phyloP scores from a whole-genome alignment of 2,329 filamentous ascomycete species.

The Cladophialophora immunda region DNA sequence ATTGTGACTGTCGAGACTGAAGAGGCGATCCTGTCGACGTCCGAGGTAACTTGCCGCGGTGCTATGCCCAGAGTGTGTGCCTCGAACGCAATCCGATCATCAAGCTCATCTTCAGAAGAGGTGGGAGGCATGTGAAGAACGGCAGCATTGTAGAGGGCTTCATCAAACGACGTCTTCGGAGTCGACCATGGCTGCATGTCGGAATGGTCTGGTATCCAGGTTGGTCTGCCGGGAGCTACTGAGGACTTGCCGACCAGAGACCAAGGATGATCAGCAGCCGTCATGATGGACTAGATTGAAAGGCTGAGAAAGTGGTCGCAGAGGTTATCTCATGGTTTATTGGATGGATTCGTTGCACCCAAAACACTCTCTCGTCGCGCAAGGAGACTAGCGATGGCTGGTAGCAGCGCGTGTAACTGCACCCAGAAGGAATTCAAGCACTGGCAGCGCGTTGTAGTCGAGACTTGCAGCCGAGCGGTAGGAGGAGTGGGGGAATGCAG shows the following conservation, averaged over 20 bases:
- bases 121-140: slow-evolving; percentile 48
- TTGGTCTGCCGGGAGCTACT: slow-evolving; percentile 15
- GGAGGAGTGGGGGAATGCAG: slow-evolving; percentile 4
- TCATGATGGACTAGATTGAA: slow-evolving; percentile 28
- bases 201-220: slow-evolving; percentile 27
- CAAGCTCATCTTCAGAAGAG: slow-evolving; percentile 49
- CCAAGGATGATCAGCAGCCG: slow-evolving; percentile 29
- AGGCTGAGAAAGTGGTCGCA: slow-evolving; percentile 14
- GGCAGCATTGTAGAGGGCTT: slow-evolving; percentile 49
- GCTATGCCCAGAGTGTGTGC: slow-evolving; percentile 50
- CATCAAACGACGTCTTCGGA: slow-evolving; percentile 44
- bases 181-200: slow-evolving; percentile 29
- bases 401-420: slow-evolving; percentile 26
- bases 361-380: slow-evolving; percentile 9
- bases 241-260: slow-evolving; percentile 20
- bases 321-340: slow-evolving; percentile 31
- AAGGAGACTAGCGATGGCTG: slow-evolving; percentile 14
- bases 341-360: slow-evolving; percentile 16
- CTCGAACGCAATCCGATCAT: slow-evolving; percentile 49
- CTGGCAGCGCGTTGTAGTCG: slow-evolving; percentile 12
- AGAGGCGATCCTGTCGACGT: slow-evolving; percentile 46
- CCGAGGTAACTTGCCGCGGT: slow-evolving; percentile 49
- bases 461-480: neutral
- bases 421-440: slow-evolving; percentile 10
- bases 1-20: slow-evolving; percentile 41